A percentile compares a stretch with the other conserved stretches of the same genome.
Evolutionary conservation across 2,329 filamentous ascomycete species (phyloP).

Genomic region (Fusarium domesticum): DNA sequence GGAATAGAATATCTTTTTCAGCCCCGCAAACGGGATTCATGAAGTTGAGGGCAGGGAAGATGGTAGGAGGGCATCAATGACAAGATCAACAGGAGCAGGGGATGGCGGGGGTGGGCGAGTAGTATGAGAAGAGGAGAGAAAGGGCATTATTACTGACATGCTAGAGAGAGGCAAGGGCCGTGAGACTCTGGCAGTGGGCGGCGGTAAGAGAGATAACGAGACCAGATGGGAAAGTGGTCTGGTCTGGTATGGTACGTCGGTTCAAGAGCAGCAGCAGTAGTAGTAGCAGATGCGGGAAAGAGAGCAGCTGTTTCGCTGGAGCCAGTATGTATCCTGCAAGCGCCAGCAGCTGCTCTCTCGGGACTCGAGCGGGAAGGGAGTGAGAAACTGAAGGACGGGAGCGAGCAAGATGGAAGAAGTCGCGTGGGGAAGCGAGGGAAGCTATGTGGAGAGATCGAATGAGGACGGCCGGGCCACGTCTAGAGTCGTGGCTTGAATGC

Average conservation of each 20-base stretch:
- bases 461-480: constrained; percentile 33
- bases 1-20: constrained; percentile 26
- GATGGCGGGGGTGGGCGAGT: constrained; percentile 16
- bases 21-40: constrained; percentile 31
- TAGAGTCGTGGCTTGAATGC: constrained; percentile 42
- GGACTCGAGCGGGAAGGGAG: constrained; percentile 31
- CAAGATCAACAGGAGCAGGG: constrained; percentile 16
- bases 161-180: constrained; percentile 18
- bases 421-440: constrained; percentile 35
- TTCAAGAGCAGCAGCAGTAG: constrained; percentile 20
- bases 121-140: constrained; percentile 17
- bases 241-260: constrained; percentile 29
- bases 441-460: constrained; percentile 35
- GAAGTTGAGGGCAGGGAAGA: constrained; percentile 18
- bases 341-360: constrained; percentile 27
- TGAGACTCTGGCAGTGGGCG: constrained; percentile 24
- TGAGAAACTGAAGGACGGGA: constrained; percentile 27
- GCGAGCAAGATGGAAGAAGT: constrained; percentile 32
- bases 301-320: constrained; percentile 33
- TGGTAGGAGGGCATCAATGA: constrained; percentile 16
- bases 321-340: constrained; percentile 35
- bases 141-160: constrained; percentile 31
- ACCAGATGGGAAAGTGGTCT: constrained; percentile 29
- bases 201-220: constrained; percentile 30
- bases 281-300: constrained; percentile 21